phyloP scores from a whole-genome alignment of 1,284 basidiomycete genomes.

The Ustilago cynodontis region DNA sequence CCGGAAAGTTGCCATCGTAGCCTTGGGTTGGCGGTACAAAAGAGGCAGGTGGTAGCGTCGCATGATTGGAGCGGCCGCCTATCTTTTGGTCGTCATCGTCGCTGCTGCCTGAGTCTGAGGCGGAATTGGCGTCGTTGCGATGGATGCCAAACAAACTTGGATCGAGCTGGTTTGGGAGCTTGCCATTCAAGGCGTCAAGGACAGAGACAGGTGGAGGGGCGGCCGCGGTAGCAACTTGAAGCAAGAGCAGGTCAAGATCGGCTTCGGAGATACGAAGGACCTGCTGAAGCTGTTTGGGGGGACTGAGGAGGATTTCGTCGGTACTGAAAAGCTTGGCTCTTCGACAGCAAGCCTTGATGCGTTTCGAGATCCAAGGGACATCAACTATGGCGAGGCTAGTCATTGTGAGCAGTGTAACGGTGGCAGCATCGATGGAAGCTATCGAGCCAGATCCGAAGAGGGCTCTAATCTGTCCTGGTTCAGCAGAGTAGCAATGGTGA shows the following conservation, averaged over 20 bases:
- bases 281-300: conserved; percentile 28
- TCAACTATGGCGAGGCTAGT: conserved; percentile 37
- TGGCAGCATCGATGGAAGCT: neutral
- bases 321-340: conserved; percentile 43
- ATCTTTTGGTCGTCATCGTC: neutral
- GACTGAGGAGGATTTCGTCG: conserved; percentile 41
- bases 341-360: conserved; percentile 51
- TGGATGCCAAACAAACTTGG: conserved; percentile 14
- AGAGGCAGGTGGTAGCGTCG: conserved; percentile 12
- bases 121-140: conserved; percentile 9
- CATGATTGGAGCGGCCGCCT: neutral
- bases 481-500: no score
- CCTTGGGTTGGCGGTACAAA: conserved; percentile 42
- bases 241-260: conserved; percentile 29
- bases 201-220: conserved; percentile 31
- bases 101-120: conserved; percentile 9
- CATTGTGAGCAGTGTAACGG: conserved; percentile 8
- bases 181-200: conserved; percentile 35
- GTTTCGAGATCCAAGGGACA: conserved; percentile 42
- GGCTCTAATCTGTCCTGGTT: no score
- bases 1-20: conserved; percentile 47
- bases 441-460: neutral
- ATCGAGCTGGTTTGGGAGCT: neutral
- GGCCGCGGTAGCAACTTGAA: conserved; percentile 31
- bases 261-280: conserved; percentile 20